Evolutionary conservation across 306 rosid species (phyloP).

Genomic region (Cucumis cinereus): DNA sequence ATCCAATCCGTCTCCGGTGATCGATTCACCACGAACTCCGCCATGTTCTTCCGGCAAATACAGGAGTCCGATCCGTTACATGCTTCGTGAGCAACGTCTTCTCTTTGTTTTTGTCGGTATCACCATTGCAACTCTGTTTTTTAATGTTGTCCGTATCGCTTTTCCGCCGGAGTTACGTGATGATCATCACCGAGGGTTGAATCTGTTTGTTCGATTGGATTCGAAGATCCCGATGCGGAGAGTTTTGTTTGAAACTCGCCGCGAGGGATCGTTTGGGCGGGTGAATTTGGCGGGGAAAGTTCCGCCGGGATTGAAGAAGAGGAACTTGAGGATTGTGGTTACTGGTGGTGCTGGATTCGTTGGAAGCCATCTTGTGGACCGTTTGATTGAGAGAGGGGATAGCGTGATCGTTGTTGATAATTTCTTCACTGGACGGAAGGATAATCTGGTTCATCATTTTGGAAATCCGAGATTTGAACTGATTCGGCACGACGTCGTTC

Average conservation of each 20-base stretch:
- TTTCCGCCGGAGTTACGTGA: background rate
- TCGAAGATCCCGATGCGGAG: constrained; percentile 28
- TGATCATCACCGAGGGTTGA: background rate
- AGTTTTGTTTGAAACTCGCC: constrained; percentile 22
- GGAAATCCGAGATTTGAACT: constrained; percentile 81
- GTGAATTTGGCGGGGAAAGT: constrained; percentile 21
- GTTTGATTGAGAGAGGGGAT: constrained; percentile 64
- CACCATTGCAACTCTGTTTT: constrained; percentile 29
- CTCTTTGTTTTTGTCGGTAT: constrained; percentile 24
- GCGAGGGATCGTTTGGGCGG: background rate
- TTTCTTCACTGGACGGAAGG: constrained; percentile 77
- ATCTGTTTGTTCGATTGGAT: background rate
- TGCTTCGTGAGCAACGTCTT: constrained; percentile 21
- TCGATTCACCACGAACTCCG: background rate
- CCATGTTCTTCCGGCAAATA: background rate
- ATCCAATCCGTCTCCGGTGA: background rate
- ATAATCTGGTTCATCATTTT: constrained; percentile 53
- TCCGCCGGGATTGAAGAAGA: constrained; percentile 23
- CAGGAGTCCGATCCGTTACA: constrained; percentile 1
- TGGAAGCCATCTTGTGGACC: constrained; percentile 89
- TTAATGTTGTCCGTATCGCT: constrained; percentile 18
- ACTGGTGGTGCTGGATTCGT: constrained; percentile 99
- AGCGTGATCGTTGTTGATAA: constrained; percentile 78
- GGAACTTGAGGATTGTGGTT: constrained; percentile 45
- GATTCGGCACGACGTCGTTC: constrained; percentile 86